A percentile compares a stretch with the other conserved stretches of the same genome.
These are phyloP conservation scores for Didymella pinodella DNA, from an alignment of 2,329 filamentous ascomycete species.

Conservation along the genomic window DNA sequence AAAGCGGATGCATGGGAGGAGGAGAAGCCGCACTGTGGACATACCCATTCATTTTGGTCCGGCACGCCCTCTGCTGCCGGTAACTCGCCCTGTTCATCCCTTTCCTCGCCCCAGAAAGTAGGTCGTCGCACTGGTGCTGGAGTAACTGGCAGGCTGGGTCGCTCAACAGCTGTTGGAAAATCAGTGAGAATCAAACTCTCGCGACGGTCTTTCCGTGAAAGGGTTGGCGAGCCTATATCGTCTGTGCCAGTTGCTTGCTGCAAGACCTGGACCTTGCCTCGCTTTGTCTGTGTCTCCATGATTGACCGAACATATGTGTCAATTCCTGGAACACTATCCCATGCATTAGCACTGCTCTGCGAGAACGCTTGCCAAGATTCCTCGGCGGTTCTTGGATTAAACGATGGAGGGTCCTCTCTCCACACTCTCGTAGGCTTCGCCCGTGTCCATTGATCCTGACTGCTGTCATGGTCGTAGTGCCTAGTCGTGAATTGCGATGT, in stretches of 20 bases:
- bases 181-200: conserved; percentile 78
- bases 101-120: conserved; percentile 71
- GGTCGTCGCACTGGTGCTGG: conserved; percentile 78
- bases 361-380: conserved; percentile 77
- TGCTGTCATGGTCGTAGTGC: conserved; percentile 35
- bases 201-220: conserved; percentile 51
- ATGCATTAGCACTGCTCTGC: conserved; percentile 75
- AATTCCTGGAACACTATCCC: conserved; percentile 92
- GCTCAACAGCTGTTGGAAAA: conserved; percentile 82
- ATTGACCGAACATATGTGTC: conserved; percentile 83
- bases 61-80: conserved; percentile 84
- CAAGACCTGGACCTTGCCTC: conserved; percentile 55
- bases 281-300: conserved; percentile 66
- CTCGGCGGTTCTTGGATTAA: conserved; percentile 46
- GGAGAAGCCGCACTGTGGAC: conserved; percentile 59
- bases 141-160: conserved; percentile 89
- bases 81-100: conserved; percentile 65
- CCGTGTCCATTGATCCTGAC: conserved; percentile 18
- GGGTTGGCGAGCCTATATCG: conserved; percentile 45
- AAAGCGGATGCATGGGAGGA: conserved; percentile 46
- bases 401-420: conserved; percentile 12
- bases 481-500: conserved; percentile 41
- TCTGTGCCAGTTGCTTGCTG: conserved; percentile 35
- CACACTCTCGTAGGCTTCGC: conserved; percentile 20
- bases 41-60: conserved; percentile 91